Evolutionary conservation across 2,329 filamentous ascomycete genomes (phyloP).

Genomic region (Aspergillus sp.): DNA sequence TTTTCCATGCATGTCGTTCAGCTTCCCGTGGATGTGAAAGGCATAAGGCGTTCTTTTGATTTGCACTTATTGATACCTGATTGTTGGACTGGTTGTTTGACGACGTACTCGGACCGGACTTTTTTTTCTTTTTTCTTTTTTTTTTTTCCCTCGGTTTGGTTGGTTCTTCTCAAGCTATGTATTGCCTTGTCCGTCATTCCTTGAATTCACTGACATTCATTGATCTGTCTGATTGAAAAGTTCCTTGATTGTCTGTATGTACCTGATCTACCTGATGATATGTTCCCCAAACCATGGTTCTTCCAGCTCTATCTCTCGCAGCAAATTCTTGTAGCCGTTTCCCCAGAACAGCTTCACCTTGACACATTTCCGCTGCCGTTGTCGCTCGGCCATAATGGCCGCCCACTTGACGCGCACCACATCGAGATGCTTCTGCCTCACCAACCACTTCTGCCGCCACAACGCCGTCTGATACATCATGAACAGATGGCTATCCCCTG

Average conservation of each 20-base stretch:
- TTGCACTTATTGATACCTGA: neutral
- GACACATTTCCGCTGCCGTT: slow-evolving; percentile 1
- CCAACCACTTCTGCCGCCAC: slow-evolving; percentile 9
- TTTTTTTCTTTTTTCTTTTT: neutral
- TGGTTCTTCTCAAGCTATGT: neutral
- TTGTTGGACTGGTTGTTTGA: neutral
- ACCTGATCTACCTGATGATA: neutral
- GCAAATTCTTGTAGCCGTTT: neutral
- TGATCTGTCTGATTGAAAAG: neutral
- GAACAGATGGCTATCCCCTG: neutral
- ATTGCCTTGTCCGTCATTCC: neutral
- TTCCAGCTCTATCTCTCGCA: neutral
- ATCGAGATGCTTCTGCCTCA: slow-evolving; percentile 6
- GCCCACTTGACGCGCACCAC: slow-evolving; percentile 11
- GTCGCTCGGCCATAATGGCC: slow-evolving; percentile 12
- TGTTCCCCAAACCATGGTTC: neutral
- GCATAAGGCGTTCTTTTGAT: neutral
- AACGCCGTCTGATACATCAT: slow-evolving; percentile 13
- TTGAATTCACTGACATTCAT: neutral
- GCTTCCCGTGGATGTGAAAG: neutral
- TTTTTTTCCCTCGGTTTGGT: neutral
- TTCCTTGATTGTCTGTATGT: neutral
- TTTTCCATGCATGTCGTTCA: neutral
- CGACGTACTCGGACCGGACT: neutral
- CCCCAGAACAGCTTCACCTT: neutral